Evolutionary conservation across 176 grass and related monocot species (phyloP).

Genomic region (Triticum turgidum): DNA sequence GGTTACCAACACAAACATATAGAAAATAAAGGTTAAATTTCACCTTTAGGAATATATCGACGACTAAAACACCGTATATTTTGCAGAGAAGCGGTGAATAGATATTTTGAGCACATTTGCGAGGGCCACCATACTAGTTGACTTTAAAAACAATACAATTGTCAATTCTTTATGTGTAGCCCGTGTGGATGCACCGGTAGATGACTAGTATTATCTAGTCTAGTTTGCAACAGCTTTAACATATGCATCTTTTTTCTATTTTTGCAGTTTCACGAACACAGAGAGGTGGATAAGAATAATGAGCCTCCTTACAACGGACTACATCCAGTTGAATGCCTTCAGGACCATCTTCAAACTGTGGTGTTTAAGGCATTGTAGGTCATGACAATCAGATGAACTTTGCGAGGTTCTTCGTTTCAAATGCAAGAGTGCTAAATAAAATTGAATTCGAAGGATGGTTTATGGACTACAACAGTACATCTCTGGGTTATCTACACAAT

Average conservation of each 20-base stretch:
- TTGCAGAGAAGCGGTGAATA: no score
- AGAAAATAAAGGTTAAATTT: no score
- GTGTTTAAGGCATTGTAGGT: neutral
- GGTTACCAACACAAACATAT: no score
- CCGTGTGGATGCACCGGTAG: no score
- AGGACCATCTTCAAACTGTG: neutral
- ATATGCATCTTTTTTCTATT: neutral
- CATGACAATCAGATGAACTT: neutral
- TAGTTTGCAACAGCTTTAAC: neutral
- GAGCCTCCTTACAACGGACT: neutral
- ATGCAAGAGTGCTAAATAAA: neutral
- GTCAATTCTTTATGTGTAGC: no score
- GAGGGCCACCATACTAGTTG: no score
- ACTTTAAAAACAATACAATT: no score
- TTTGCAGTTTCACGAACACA: neutral
- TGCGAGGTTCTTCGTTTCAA: neutral
- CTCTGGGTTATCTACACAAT: neutral
- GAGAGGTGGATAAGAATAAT: neutral
- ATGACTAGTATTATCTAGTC: neutral
- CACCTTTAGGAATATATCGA: no score
- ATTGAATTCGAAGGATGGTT: neutral
- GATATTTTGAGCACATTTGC: no score
- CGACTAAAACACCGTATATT: no score
- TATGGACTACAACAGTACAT: neutral
- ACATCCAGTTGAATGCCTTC: neutral